Conservation (phyloP, 192 early-diverging fungal species). For the Umbelopsis sp. region DNA sequence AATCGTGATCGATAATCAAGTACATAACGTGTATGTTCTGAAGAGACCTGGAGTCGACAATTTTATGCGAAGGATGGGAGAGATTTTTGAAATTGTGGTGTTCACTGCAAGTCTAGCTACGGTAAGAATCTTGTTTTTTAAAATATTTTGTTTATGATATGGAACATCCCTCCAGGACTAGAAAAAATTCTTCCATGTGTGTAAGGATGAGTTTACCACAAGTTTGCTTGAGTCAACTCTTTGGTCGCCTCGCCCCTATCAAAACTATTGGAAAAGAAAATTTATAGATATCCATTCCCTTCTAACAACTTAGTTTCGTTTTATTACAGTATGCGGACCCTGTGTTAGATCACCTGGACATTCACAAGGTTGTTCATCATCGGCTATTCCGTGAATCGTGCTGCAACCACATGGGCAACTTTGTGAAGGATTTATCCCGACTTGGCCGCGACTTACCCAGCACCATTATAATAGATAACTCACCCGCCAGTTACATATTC, state of each 20-base stretch:
- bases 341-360: conserved; percentile 83
- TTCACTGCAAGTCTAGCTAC: conserved; percentile 85
- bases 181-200: too few relatives aligned
- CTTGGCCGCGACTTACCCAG: conserved; percentile 74
- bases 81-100: conserved; percentile 83
- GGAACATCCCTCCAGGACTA: too few relatives aligned
- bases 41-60: conserved; percentile 87
- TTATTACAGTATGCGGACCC: conserved; percentile 83
- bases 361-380: conserved; percentile 72
- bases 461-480: conserved; percentile 88
- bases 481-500: conserved; percentile 82
- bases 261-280: too few relatives aligned
- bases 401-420: conserved; percentile 84
- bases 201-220: too few relatives aligned
- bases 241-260: too few relatives aligned
- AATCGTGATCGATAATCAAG: conserved; percentile 77
- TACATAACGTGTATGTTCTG: conserved; percentile 85
- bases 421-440: conserved; percentile 86
- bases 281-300: too few relatives aligned
- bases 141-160: conserved; percentile 6
- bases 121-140: conserved; percentile 34
- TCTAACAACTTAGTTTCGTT: not conserved
- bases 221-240: too few relatives aligned
- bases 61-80: conserved; percentile 77
- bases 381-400: conserved; percentile 90